Evolutionary conservation across 768 basidiomycete genomes (phyloP).

Genomic region (Pholiota conissans): DNA sequence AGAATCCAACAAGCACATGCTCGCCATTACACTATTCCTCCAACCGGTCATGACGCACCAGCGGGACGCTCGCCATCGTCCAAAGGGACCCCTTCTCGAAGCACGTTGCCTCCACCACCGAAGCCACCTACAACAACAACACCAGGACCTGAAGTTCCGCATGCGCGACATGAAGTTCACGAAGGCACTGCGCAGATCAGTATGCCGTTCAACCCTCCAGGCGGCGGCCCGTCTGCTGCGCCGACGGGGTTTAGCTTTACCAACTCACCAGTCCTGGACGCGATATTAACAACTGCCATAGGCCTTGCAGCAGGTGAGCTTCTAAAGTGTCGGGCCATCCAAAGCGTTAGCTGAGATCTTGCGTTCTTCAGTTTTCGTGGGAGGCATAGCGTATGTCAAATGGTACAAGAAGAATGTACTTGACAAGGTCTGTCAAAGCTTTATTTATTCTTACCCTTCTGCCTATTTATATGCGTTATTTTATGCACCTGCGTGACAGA

Average conservation of each 20-base stretch:
- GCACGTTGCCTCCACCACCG: too few species aligned
- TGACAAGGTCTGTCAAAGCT: slow-evolving; percentile 54
- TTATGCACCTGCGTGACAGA: slow-evolving; percentile 38
- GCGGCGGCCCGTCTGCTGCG: slow-evolving; percentile 32
- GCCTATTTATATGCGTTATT: background rate
- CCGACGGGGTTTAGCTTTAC: slow-evolving; percentile 36
- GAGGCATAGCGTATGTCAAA: slow-evolving; percentile 69
- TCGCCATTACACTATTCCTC: slow-evolving; percentile 2
- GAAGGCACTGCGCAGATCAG: slow-evolving; percentile 39
- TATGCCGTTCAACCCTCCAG: slow-evolving; percentile 44
- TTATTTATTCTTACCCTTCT: background rate
- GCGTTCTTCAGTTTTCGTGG: slow-evolving; percentile 52
- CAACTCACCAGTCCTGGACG: slow-evolving; percentile 49
- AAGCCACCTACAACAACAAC: background rate
- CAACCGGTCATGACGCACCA: background rate
- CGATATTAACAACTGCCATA: slow-evolving; percentile 56
- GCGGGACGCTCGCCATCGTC: background rate
- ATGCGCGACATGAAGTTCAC: slow-evolving; percentile 39
- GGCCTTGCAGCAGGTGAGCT: slow-evolving; percentile 60
- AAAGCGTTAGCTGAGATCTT: background rate
- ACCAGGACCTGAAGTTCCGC: slow-evolving; percentile 15
- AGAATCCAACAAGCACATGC: background rate
- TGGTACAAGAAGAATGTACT: slow-evolving; percentile 87
- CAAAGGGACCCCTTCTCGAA: background rate
- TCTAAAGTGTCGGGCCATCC: background rate